Evolutionary conservation across 208 protist genomes (phyloP).

Genomic region (Entamoeba invadens): DNA sequence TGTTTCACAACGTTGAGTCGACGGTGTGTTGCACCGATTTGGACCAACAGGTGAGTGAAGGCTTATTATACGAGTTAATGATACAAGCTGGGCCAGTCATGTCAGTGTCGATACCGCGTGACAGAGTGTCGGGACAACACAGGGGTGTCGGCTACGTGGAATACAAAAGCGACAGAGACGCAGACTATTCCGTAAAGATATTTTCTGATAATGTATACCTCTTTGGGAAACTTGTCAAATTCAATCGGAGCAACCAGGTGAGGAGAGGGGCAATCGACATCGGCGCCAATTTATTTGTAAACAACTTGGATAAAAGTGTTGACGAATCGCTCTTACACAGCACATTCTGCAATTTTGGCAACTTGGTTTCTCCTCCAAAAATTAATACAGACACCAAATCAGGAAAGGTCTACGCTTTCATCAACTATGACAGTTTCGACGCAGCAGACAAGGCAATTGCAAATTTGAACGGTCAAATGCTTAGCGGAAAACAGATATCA

Average conservation of each 20-base stretch:
- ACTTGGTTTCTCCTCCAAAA: conserved; percentile 57
- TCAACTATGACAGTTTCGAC: conserved; percentile 66
- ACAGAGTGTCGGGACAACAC: conserved; percentile 57
- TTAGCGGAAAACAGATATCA: conserved; percentile 55
- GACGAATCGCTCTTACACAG: conserved; percentile 66
- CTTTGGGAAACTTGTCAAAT: conserved; percentile 57
- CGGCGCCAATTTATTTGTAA: conserved; percentile 73
- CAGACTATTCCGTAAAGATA: conserved; percentile 67
- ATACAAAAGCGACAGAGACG: conserved; percentile 60
- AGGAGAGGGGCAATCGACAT: conserved; percentile 52
- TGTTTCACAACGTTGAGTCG: conserved; percentile 54
- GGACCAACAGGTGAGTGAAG: conserved; percentile 56
- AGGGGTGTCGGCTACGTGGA: conserved; percentile 64
- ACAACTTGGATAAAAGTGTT: conserved; percentile 62
- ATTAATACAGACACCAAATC: conserved; percentile 51
- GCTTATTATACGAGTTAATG: conserved; percentile 68
- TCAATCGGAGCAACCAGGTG: conserved; percentile 47
- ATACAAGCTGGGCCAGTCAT: conserved; percentile 63
- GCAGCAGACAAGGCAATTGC: conserved; percentile 57
- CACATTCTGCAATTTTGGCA: conserved; percentile 61
- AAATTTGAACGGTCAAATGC: conserved; percentile 58
- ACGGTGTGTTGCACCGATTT: conserved; percentile 63
- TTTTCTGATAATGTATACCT: conserved; percentile 66
- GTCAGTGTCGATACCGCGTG: conserved; percentile 65
- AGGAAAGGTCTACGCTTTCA: conserved; percentile 63